Evolutionary conservation across 495 filamentous ascomycete species (phyloP), one percentile per base, ranked within the genome.

Genomic region (Penicillium arizonense): DNA sequence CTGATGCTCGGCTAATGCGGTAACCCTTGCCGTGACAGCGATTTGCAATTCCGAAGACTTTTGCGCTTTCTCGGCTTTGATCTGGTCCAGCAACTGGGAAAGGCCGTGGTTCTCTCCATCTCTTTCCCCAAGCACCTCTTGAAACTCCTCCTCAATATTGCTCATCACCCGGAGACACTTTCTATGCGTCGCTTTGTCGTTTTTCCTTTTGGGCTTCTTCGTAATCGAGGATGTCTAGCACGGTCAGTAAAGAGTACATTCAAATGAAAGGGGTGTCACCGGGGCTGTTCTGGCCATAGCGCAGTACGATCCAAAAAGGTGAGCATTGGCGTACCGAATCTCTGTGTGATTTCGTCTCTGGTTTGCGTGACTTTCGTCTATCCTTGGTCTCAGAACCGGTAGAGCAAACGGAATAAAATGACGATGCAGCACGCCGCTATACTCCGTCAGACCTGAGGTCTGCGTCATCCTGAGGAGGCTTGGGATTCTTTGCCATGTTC

Each of bases 1-100:
- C 21, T 51, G 23, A 3, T 32, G 42, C 21, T 59, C 46, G 24
- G 42, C 51, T 23, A 51, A 41, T 16, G 10, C 45, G 10, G 7
- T 3, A 36, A 39, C 33, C 16, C 34, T 5, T 48, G 21, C 12
- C 13, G 1, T 3, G 5, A 47, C 2, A 10, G 30, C 43, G 13
- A 32, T 12, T 14, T 45, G n/a, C n/a, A 45, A 45, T 45, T 34
- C 18, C 6, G 24, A 45, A 33, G 0, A 34, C 26, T 45, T 4
- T 13, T 45, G 11, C 11, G 5, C 30, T 33, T 45, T 4, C 14
- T 45, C 14, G 26, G 5, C 18, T 33, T 45, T 24, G 23, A 24
- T 24, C 23, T 24, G 23, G n/a, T 45, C 30, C n/a, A 16, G 43
- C n/a, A 45, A 33, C 43, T 45, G 13, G 20, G 5, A 45, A 24